These are phyloP conservation scores for Diaporthe ilicicola DNA, from an alignment of 2,329 filamentous ascomycete genomes.

Conservation along the genomic window DNA sequence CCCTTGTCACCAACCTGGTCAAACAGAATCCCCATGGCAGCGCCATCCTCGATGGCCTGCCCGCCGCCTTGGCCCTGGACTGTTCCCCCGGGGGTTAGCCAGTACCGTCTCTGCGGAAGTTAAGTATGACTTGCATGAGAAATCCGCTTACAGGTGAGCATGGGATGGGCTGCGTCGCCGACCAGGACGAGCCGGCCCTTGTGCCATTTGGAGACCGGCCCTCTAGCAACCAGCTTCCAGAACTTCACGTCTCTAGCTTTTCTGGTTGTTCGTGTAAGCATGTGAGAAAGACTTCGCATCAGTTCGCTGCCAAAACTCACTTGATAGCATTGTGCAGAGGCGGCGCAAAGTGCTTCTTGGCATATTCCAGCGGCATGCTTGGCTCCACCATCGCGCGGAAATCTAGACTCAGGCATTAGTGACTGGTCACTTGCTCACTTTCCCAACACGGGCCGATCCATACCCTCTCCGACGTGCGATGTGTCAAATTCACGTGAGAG, in stretches of 20 bases:
- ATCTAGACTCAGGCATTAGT: not conserved
- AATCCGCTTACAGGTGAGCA: conserved; percentile 1
- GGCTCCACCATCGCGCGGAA: conserved; percentile 16
- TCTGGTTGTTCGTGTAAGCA: not conserved
- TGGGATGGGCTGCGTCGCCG: conserved; percentile 19
- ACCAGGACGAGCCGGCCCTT: conserved; percentile 6
- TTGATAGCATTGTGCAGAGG: not conserved
- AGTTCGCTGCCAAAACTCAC: not conserved
- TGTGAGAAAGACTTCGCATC: too few relatives aligned
- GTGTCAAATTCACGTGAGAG: conserved; percentile 19
- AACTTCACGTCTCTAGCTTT: conserved; percentile 23
- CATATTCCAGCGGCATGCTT: conserved; percentile 10
- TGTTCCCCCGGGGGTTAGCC: not conserved
- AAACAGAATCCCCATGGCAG: conserved; percentile 2
- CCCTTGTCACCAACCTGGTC: not conserved
- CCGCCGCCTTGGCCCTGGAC: conserved; percentile 21
- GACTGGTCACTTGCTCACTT: not conserved
- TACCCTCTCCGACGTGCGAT: conserved; percentile 16
- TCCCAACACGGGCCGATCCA: too few relatives aligned
- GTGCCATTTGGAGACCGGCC: conserved; percentile 5
- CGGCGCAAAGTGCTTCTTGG: conserved; percentile 5
- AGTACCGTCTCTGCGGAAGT: accelerated
- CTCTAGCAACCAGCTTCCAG: conserved; percentile 14
- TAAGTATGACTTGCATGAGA: too few relatives aligned
- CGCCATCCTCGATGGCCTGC: conserved; percentile 19